These are phyloP conservation scores for Tetramitus jugosus DNA, from an alignment of 208 protist genomes.

Conservation along the genomic window DNA sequence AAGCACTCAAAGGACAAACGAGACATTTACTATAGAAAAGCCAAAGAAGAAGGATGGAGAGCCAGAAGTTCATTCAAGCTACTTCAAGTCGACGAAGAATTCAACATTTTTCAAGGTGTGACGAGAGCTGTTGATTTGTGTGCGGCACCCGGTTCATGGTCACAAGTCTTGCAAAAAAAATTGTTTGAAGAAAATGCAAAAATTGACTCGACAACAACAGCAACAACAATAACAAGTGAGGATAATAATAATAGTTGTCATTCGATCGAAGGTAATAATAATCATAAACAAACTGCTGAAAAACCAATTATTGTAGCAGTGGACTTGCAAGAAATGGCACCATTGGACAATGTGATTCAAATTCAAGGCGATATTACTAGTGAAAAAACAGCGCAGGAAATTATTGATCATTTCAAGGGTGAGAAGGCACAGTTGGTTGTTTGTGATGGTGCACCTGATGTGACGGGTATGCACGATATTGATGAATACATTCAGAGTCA, in stretches of 20 bases:
- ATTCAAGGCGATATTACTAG: conserved; percentile 54
- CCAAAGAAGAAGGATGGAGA: conserved; percentile 97
- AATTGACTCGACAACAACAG: not conserved
- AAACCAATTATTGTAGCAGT: conserved; percentile 71
- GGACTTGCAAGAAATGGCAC: conserved; percentile 87
- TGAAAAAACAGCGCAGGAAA: conserved; percentile 21
- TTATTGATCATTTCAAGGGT: conserved; percentile 22
- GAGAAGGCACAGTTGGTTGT: conserved; percentile 90
- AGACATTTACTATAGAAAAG: conserved; percentile 98
- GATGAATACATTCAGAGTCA: conserved; percentile 98
- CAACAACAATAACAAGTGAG: not conserved
- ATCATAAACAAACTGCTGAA: conserved; percentile 33
- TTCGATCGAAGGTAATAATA: not conserved
- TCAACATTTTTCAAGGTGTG: conserved; percentile 82
- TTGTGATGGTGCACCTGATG: conserved; percentile 98
- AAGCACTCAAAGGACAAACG: conserved; percentile 80
- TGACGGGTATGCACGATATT: conserved; percentile 96
- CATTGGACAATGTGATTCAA: conserved; percentile 78
- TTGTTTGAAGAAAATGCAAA: not conserved
- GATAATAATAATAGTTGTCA: not conserved
- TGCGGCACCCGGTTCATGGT: conserved; percentile 90
- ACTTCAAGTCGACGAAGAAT: conserved; percentile 96
- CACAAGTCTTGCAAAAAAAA: conserved; percentile 62
- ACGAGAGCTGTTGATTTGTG: conserved; percentile 96
- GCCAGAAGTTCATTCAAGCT: conserved; percentile 99